Conservation (phyloP, 768 basidiomycete species). For the Agrocybe praecox region DNA sequence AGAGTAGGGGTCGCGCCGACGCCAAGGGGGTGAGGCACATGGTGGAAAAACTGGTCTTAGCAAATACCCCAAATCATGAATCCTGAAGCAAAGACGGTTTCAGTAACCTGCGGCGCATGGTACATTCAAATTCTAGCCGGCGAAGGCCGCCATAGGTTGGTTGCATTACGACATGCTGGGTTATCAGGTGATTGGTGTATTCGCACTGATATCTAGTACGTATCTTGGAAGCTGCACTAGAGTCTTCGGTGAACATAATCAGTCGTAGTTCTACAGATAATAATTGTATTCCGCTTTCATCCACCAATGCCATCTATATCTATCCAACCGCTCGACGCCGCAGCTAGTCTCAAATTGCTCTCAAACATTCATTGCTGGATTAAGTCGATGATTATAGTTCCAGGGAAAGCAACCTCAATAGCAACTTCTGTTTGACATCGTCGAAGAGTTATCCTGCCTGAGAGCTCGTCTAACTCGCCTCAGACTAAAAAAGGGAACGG, state of each 20-base stretch:
- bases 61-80: constrained; percentile 1
- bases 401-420: too few species aligned
- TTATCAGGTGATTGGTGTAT: too few species aligned
- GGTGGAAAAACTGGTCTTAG: constrained; percentile 48
- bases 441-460: too few species aligned
- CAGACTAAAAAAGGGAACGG: background rate
- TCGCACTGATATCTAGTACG: too few species aligned
- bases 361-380: too few species aligned
- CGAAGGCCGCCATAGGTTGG: too few species aligned
- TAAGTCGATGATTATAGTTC: too few species aligned
- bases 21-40: constrained; percentile 56
- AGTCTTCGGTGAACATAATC: background rate
- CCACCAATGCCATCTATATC: background rate
- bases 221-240: background rate
- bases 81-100: background rate
- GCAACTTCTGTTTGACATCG: too few species aligned
- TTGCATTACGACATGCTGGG: too few species aligned
- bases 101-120: too few species aligned
- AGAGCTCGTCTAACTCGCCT: background rate
- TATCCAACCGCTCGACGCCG: too few species aligned
- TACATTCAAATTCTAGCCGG: background rate
- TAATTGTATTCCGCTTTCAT: background rate
- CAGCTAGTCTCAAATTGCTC: too few species aligned
- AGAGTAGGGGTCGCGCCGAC: constrained; percentile 78
- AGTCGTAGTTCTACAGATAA: background rate